These are phyloP conservation scores for Cercospora zeina DNA, from an alignment of 2,329 filamentous ascomycete genomes.

Conservation along the genomic window DNA sequence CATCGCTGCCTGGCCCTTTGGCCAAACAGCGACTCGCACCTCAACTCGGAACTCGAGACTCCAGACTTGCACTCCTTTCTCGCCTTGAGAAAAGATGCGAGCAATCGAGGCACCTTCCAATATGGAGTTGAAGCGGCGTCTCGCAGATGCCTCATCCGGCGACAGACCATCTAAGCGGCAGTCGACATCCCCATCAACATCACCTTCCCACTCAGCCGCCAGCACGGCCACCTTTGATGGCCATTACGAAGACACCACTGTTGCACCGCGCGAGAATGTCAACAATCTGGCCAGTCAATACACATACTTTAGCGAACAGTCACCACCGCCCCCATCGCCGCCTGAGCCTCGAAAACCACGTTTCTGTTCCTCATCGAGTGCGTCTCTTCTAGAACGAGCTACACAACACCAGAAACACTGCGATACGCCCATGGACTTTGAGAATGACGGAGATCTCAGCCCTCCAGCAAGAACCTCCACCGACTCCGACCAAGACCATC, in stretches of 20 bases:
- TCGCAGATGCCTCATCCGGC: conserved; percentile 2
- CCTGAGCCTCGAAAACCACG: not conserved
- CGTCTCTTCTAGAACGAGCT: not conserved
- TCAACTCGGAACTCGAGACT: not conserved
- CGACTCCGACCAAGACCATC: not conserved
- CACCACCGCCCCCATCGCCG: not conserved
- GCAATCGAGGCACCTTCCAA: not conserved
- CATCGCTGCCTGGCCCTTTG: too few relatives aligned
- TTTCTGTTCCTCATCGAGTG: not conserved
- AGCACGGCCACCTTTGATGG: not conserved
- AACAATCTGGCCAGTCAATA: not conserved
- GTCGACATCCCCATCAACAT: conserved; percentile 14
- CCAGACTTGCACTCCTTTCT: not conserved
- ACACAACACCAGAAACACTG: not conserved
- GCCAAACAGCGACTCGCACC: not conserved
- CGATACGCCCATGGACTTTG: not conserved
- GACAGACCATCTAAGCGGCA: conserved; percentile 15
- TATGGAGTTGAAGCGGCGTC: conserved; percentile 9
- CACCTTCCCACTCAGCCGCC: not conserved
- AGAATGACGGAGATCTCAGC: not conserved
- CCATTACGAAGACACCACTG: not conserved
- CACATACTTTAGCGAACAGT: not conserved
- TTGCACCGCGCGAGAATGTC: not conserved
- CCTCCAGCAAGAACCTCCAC: not conserved
- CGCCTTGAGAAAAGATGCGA: not conserved